Percentiles rank a stretch among this genome's conserved stretches.
Conservation (phyloP, 73 alveolate species). For the Stentor roeselii region DNA sequence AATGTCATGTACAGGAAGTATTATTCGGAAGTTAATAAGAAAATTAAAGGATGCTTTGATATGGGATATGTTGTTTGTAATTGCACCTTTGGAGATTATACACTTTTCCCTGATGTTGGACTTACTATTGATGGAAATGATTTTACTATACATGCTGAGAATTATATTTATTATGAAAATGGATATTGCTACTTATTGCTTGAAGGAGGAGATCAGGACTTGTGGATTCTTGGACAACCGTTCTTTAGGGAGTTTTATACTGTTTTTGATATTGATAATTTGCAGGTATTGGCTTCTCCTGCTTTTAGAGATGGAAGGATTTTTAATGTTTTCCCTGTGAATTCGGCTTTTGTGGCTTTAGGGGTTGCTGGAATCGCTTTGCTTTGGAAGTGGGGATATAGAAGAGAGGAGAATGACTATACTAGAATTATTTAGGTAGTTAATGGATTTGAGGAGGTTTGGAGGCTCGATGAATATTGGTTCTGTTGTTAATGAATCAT, state of each 20-base stretch:
- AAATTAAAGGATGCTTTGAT: background rate
- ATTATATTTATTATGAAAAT: background rate
- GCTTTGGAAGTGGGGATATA: too few species aligned
- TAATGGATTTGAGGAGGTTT: too few species aligned
- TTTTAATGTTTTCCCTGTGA: too few species aligned
- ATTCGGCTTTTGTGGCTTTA: too few species aligned
- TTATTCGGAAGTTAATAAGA: background rate
- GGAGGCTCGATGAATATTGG: too few species aligned
- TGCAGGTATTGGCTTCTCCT: background rate
- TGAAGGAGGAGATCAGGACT: background rate
- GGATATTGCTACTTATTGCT: background rate
- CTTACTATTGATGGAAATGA: background rate
- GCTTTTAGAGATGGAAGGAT: background rate
- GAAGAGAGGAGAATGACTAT: too few species aligned
- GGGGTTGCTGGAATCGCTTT: too few species aligned
- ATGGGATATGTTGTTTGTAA: background rate
- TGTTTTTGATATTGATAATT: background rate
- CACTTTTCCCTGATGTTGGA: background rate
- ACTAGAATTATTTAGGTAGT: too few species aligned
- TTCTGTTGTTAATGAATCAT: too few species aligned
- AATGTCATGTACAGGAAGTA: too few species aligned
- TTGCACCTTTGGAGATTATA: background rate
- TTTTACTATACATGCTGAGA: background rate
- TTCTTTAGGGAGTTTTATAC: background rate
- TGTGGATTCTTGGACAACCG: conserved; percentile 5